Evolutionary conservation across 768 basidiomycete genomes (phyloP), one percentile per base, ranked within the genome.

Genomic region (Tulasnella sp.): DNA sequence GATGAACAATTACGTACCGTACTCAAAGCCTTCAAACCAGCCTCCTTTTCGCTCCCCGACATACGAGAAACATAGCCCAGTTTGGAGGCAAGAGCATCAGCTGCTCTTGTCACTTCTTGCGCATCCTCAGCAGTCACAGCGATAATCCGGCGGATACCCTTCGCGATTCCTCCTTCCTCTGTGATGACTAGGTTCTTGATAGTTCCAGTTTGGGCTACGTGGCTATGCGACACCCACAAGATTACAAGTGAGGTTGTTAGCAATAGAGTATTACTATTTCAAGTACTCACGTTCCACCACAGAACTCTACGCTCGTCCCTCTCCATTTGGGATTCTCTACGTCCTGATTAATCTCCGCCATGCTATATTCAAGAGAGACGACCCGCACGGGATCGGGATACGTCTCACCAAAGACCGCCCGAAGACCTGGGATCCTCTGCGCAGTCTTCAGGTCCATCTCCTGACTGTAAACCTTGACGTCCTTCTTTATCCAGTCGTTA

Each of bases 301-400:
- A 99, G 70, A 99, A 95, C 73, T 99, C 96, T 63, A 96, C 81
- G 70, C 88, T 93, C 10, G 95, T 96, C 27, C 73, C 74, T 49
- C 88, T 76, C 96, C 96, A 99, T 72, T 86, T 90, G 3, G 86
- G 83, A 71, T 92, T 94, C 66, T 85, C 80, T 44, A 95, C 78
- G 64, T 99, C 90, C 66, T 80, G 77, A 19, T 81, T 73, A 56
- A 99, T 92, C 65, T 93, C 88, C 52, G 94, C 86, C 17, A 95
- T 79, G 63, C 84, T 82, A 68, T 80, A 91, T 70, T 90, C 95
- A 21, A 99, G 77, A 2, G 90, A 82, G 13, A 99, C 96, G 1
- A 98, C 91, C 29, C 95, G 80, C 19, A 99, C 96, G 2, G 96
- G 96, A 70, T 98, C 94, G 3, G 96, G 96, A 70, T 99, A 99